phyloP scores from a whole-genome alignment of 208 protist genomes.

The Leptomonas seymouri region DNA sequence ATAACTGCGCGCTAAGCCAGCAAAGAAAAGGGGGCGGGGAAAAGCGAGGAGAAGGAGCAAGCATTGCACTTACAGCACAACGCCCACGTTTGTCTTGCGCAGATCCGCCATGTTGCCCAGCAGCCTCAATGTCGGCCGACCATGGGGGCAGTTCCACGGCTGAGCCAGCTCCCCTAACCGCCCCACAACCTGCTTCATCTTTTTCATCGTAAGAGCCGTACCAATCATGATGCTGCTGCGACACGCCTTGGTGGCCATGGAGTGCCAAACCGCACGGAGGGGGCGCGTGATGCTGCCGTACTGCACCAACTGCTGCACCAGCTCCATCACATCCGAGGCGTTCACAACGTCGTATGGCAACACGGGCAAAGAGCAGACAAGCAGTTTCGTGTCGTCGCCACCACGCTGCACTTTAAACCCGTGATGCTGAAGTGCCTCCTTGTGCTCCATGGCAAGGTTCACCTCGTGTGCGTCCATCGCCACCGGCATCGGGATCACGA shows the following conservation, averaged over 20 bases:
- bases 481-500: constrained; percentile 76
- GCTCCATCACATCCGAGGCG: constrained; percentile 86
- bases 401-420: constrained; percentile 85
- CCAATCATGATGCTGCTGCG: constrained; percentile 95
- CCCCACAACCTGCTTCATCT: constrained; percentile 83
- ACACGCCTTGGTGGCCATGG: constrained; percentile 93
- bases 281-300: constrained; percentile 60
- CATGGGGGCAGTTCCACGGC: constrained; percentile 96
- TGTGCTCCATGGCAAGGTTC: constrained; percentile 77
- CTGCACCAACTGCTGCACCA: constrained; percentile 78
- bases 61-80: not conserved
- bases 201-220: constrained; percentile 64
- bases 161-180: constrained; percentile 81
- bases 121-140: constrained; percentile 89
- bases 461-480: constrained; percentile 80
- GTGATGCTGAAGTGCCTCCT: constrained; percentile 65
- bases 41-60: not conserved
- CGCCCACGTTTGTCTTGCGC: not conserved
- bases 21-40: not conserved
- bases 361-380: constrained; percentile 79
- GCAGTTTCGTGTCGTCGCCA: constrained; percentile 60
- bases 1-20: not conserved
- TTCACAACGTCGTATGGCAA: constrained; percentile 87
- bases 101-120: constrained; percentile 47
- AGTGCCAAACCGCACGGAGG: constrained; percentile 88